Base-by-base conservation (phyloP, 1,284 basidiomycete genomes). In the Trichosporon ovoides region DNA sequence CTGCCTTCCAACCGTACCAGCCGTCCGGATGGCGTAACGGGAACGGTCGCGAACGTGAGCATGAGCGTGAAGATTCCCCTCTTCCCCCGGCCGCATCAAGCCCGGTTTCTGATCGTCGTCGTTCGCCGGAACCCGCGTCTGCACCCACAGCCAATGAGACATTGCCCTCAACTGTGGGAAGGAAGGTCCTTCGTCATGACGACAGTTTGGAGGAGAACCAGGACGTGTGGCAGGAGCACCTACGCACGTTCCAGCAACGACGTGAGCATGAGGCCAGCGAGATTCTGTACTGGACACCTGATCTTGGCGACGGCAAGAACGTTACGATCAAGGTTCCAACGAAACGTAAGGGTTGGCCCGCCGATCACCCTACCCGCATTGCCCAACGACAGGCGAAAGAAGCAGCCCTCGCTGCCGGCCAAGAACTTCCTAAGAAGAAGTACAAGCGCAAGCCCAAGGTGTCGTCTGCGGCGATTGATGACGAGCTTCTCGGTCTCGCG, bases 401-500 rank as follows among this genome's bases (percentile, higher is more conserved):
- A n/a, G 67, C 65, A 3, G 64, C 65, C 3, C 53, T 63, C 2
- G 65, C 68, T 16, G 63, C 68, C 3, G 64, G 66, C 4, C 53
- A 55, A 24, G 57, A 53, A 50, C 50, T 56, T 14, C 58, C 62
- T 10, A 62, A 61, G 59, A 62, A 64, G 46, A 64, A 66, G 59
- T 67, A 66, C 62, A 62, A 53, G 38, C 62, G 65, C 52, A 67
- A 66, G 53, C 48, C 59, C 48, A 66, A 65, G 53, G 43, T 53
- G 16, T 53, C 54, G 4, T 50, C 57, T 2, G 66, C 63, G 1
- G 64, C 66, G 16, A 49, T 76, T 24, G 73, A 76, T 35, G 73
- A 74, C 54, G 74, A 76, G 55, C 58, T 75, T 0, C 68, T 76
- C 5, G 74, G 70, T 20, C 63, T 75, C 12, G 71, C 63, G 7